Percentiles rank a stretch among this genome's conserved stretches.
Evolutionary conservation across 306 rosid species (phyloP).

Genomic region (Carpinus viminea): DNA sequence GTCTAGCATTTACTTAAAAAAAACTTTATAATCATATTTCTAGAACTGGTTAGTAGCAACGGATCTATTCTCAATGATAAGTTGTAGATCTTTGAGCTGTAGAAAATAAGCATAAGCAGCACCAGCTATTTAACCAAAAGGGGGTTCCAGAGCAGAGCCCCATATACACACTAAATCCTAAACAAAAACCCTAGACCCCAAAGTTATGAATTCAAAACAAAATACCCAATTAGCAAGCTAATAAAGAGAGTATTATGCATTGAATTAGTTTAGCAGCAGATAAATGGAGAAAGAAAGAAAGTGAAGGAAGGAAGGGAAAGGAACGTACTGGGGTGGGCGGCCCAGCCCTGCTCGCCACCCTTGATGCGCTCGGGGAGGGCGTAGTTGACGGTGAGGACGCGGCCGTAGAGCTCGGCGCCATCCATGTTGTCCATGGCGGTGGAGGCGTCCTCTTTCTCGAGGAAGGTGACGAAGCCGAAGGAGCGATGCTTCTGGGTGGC

Average conservation of each 20-base stretch:
- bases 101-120: neutral
- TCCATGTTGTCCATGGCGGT: constrained; percentile 99
- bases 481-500: constrained; percentile 99
- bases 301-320: constrained; percentile 7
- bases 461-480: constrained; percentile 91
- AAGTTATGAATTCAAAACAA: neutral
- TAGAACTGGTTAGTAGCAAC: neutral
- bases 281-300: neutral
- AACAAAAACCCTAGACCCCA: constrained; percentile 24
- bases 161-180: neutral
- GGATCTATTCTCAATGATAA: neutral
- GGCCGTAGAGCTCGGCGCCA: constrained; percentile 95
- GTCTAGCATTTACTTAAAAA: no score
- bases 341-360: constrained; percentile 99
- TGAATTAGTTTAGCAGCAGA: neutral
- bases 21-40: neutral
- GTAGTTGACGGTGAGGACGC: constrained; percentile 92
- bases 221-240: neutral
- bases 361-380: constrained; percentile 87
- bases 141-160: neutral
- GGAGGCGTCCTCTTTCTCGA: constrained; percentile 87
- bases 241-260: neutral
- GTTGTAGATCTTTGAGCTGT: neutral
- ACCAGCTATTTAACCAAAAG: neutral
- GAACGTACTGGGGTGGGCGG: constrained; percentile 85